Conservation (phyloP, 2,329 filamentous ascomycete genomes). For the Neofusicoccum umdonicola region DNA sequence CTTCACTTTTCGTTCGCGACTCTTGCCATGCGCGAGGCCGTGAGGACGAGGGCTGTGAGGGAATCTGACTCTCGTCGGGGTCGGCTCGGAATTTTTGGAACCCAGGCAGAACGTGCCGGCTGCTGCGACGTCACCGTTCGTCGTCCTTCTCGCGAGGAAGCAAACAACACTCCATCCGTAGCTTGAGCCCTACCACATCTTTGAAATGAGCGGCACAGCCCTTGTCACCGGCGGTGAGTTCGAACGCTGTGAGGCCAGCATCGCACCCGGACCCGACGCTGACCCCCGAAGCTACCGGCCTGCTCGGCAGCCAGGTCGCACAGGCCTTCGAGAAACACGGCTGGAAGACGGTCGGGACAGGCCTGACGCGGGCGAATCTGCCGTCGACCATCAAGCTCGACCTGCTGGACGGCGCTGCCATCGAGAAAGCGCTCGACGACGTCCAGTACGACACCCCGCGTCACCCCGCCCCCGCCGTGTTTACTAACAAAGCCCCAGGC, state of each 20-base stretch:
- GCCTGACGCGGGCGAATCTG: constrained; percentile 70
- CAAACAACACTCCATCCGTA: constrained; percentile 21
- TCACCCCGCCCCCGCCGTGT: not conserved
- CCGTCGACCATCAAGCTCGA: constrained; percentile 59
- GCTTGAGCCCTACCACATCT: not conserved
- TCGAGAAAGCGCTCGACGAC: constrained; percentile 50
- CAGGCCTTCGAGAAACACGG: constrained; percentile 64
- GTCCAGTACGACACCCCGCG: constrained; percentile 44
- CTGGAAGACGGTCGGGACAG: constrained; percentile 51
- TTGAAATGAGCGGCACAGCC: constrained; percentile 51
- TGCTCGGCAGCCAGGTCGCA: constrained; percentile 77
- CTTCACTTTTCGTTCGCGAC: constrained; percentile 6
- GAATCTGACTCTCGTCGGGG: not conserved
- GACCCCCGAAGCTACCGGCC: constrained; percentile 61
- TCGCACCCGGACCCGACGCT: not conserved
- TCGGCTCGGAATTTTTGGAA: not conserved
- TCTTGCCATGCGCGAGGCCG: not conserved
- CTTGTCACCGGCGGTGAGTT: constrained; percentile 69
- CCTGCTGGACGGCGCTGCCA: constrained; percentile 45
- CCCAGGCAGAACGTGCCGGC: not conserved
- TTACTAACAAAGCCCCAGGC: constrained; percentile 47
- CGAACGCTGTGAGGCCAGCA: not conserved
- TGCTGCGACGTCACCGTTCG: constrained; percentile 45
- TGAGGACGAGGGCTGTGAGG: not conserved
- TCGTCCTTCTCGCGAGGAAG: constrained; percentile 54